Percentiles rank a stretch among this genome's conserved stretches.
Evolutionary conservation across 305 asterid species (phyloP).

Genomic region (Fraxinus albicans): DNA sequence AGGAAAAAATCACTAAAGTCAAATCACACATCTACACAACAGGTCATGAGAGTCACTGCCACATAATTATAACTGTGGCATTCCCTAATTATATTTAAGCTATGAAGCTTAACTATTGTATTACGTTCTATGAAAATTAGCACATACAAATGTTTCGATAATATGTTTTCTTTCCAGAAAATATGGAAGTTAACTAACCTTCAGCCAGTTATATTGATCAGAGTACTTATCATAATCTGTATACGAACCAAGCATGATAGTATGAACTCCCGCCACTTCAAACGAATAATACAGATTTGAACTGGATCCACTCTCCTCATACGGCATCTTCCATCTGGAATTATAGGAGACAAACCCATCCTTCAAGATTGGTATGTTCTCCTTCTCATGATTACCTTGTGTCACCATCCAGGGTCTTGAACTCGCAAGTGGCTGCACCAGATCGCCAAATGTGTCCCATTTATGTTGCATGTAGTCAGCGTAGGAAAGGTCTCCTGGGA

Average conservation of each 20-base stretch:
- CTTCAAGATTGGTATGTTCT: slow-evolving; percentile 50
- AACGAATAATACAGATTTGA: slow-evolving; percentile 87
- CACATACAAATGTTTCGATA: not conserved
- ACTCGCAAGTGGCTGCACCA: slow-evolving; percentile 93
- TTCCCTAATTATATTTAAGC: not conserved
- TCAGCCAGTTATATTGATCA: slow-evolving; percentile 77
- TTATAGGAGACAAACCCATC: slow-evolving; percentile 65
- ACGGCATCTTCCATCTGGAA: slow-evolving; percentile 96
- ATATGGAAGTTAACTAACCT: slow-evolving; percentile 47
- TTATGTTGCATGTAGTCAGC: slow-evolving; percentile 74
- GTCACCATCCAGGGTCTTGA: slow-evolving; percentile 99
- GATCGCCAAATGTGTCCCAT: slow-evolving; percentile 94
- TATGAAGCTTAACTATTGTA: not conserved
- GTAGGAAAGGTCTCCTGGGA: slow-evolving; percentile 92
- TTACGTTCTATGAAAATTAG: not conserved
- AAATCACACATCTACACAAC: not conserved
- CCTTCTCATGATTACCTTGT: slow-evolving; percentile 90
- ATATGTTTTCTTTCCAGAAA: not conserved
- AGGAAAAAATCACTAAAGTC: not conserved
- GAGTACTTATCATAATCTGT: slow-evolving; percentile 58
- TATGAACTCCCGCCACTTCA: slow-evolving; percentile 85
- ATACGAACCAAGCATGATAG: slow-evolving; percentile 82
- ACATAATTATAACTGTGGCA: not conserved
- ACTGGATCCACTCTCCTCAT: slow-evolving; percentile 66
- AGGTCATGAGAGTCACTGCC: not conserved